These are phyloP conservation scores for Gymnopus androsaceus DNA, from an alignment of 1,284 basidiomycete species.

Conservation along the genomic window DNA sequence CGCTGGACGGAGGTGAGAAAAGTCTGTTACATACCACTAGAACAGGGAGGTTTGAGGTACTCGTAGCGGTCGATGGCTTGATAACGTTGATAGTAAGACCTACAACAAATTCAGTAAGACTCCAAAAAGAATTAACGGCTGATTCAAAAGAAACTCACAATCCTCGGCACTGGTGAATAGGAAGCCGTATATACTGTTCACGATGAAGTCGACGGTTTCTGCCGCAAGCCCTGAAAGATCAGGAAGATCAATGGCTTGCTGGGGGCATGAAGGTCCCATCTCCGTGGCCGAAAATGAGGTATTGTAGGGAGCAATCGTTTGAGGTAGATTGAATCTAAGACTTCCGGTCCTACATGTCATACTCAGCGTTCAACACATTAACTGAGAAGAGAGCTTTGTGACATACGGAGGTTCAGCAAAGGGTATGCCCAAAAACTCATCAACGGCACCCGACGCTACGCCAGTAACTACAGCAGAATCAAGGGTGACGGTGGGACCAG, in stretches of 20 bases:
- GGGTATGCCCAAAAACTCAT: slow-evolving; percentile 53
- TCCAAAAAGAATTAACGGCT: too few species aligned
- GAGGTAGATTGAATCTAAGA: slow-evolving; percentile 50
- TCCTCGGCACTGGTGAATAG: slow-evolving; percentile 47
- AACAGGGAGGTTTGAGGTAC: slow-evolving; percentile 32
- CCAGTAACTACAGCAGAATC: slow-evolving; percentile 45
- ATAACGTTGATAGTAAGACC: slow-evolving; percentile 24
- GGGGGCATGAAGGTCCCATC: slow-evolving; percentile 52
- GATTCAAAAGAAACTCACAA: slow-evolving; percentile 36
- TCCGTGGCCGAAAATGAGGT: slow-evolving; percentile 39
- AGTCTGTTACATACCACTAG: slow-evolving; percentile 46
- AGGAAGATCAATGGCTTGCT: slow-evolving; percentile 41
- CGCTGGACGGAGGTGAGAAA: neutral
- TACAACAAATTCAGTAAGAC: too few species aligned
- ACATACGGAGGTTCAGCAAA: slow-evolving; percentile 49
- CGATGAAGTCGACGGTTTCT: slow-evolving; percentile 37
- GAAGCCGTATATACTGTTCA: slow-evolving; percentile 33
- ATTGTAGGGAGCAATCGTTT: slow-evolving; percentile 42
- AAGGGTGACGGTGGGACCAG: slow-evolving; percentile 37
- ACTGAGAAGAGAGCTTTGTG: neutral
- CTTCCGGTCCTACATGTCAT: slow-evolving; percentile 22
- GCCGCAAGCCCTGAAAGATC: slow-evolving; percentile 34
- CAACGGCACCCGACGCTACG: slow-evolving; percentile 25
- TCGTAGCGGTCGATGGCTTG: slow-evolving; percentile 12
- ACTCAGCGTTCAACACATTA: slow-evolving; percentile 17